Evolutionary conservation across 2,329 filamentous ascomycete genomes (phyloP), one percentile per base, ranked within the genome.

Genomic region (Coniochaeta hoffmannii): DNA sequence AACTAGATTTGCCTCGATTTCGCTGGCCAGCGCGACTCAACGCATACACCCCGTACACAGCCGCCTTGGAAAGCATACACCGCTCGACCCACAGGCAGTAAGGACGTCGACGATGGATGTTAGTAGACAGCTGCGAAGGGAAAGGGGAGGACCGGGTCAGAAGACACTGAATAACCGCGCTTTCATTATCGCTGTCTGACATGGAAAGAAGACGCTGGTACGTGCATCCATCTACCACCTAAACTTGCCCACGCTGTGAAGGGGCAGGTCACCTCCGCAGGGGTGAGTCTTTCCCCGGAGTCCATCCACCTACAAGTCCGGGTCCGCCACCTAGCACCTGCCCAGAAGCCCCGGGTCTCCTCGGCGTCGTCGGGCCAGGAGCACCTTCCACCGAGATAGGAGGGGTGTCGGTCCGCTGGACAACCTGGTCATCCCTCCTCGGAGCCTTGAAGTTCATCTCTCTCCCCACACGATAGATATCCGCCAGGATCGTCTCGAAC

Each of bases 401-500:
- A 3, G 81, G 80, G 3, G 79, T 83, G 52, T 81, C 78, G n/a
- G 73, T 75, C 54, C 79, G 73, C 54, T 73, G 69, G 8, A 74
- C 65, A 10, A 72, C 69, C 56, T 68, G 63, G 19, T 72, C 77
- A 51, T 77, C 77, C 60, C 71, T 75, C 58, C 75, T 72, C 34
- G 75, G 76, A 44, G 77, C 75, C 60, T 79, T 78, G 59, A 78
- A 81, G 63, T 78, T 77, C 54, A 73, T 72, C 15, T 78, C 73
- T 31, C 73, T 66, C 9, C 66, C 65, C 50, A 63, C 72, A 28
- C 74, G 71, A 71, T 96, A 97, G 8, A 97, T 90, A 63, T 96
- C 90, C 66, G 91, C 85, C 50, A 97, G 79, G 76, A 94, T 94
- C 34, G 83, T 77, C 64, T 94, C 86, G 53, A 96, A 74, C 4